Percentiles rank a stretch among this genome's conserved stretches.
Conservation (phyloP, 768 basidiomycete species). For the Crucibulum laeve region DNA sequence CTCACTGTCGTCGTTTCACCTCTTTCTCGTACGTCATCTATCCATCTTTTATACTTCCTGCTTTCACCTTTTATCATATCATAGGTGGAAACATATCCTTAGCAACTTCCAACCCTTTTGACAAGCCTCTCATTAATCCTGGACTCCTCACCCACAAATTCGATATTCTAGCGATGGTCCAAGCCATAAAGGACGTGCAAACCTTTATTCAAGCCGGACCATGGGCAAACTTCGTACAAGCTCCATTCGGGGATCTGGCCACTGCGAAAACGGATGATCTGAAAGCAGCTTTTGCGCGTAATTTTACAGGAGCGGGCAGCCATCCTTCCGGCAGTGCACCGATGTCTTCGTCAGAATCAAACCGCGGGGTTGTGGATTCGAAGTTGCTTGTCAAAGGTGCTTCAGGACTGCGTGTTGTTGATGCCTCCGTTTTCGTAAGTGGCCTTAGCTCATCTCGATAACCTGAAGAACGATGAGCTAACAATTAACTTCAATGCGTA, state of each 20-base stretch:
- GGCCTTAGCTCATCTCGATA: not conserved
- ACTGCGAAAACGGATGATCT: conserved; percentile 17
- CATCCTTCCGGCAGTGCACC: conserved; percentile 25
- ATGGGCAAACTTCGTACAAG: conserved; percentile 7
- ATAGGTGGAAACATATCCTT: conserved; percentile 6
- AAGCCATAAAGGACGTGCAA: conserved; percentile 8
- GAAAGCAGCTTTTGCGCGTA: conserved; percentile 15
- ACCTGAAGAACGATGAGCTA: not conserved
- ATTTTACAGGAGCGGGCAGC: conserved; percentile 12
- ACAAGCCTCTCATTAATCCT: conserved; percentile 10
- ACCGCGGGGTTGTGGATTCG: conserved; percentile 11
- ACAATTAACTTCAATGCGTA: not conserved
- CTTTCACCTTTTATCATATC: not conserved
- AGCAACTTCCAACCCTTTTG: conserved; percentile 8
- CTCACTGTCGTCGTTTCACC: conserved; percentile 1
- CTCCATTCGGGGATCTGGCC: conserved; percentile 6
- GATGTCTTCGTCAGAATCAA: conserved; percentile 20
- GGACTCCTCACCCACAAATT: conserved; percentile 6
- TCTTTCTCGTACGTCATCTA: not conserved
- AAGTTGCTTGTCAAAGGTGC: conserved; percentile 27
- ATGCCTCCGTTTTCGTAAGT: conserved; percentile 25
- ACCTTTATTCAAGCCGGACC: conserved; percentile 8
- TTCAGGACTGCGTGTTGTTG: conserved; percentile 26
- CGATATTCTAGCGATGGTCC: conserved; percentile 9
- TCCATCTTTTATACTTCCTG: not conserved